These are phyloP conservation scores for Colletotrichum sp. DNA, from an alignment of 2,329 filamentous ascomycete species.

Conservation along the genomic window DNA sequence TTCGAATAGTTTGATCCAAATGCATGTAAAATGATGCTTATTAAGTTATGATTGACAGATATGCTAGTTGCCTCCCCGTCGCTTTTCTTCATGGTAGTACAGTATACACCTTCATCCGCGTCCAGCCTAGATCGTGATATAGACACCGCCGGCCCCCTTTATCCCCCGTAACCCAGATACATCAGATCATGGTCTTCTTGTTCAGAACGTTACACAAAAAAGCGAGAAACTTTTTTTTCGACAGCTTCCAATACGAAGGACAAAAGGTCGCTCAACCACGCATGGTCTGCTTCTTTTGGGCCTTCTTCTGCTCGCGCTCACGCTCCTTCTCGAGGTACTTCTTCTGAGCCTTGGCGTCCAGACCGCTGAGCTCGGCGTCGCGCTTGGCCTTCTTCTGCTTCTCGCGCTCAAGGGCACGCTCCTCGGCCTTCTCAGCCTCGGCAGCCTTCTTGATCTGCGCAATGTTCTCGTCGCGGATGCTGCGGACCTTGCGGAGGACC, in stretches of 20 bases:
- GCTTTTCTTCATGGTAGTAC: slow-evolving; percentile 1
- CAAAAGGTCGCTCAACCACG: slow-evolving; percentile 44
- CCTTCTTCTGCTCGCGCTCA: slow-evolving; percentile 71
- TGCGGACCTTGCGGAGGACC: slow-evolving; percentile 83
- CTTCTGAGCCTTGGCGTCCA: slow-evolving; percentile 84
- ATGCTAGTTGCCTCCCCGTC: slow-evolving; percentile 1
- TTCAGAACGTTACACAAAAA: not conserved
- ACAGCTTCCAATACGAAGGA: not conserved
- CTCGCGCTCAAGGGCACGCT: slow-evolving; percentile 74
- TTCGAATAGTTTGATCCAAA: not conserved
- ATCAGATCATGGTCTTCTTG: not conserved
- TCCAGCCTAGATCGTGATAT: not conserved
- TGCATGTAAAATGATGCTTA: not conserved
- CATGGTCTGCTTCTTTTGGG: slow-evolving; percentile 59
- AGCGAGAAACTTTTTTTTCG: not conserved
- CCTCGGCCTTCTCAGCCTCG: slow-evolving; percentile 82
- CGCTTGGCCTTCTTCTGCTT: slow-evolving; percentile 87
- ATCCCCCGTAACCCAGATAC: not conserved
- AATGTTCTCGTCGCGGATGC: slow-evolving; percentile 80
- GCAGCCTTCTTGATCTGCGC: slow-evolving; percentile 79
- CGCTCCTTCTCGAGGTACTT: slow-evolving; percentile 83
- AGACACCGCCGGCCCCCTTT: not conserved
- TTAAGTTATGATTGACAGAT: slow-evolving; percentile 11
- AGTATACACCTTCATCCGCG: slow-evolving; percentile 6
- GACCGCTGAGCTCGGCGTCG: slow-evolving; percentile 77